Percentiles rank a stretch among this genome's conserved stretches.
These are phyloP conservation scores for Diplodia sapinea DNA, from an alignment of 2,329 filamentous ascomycete genomes.

Conservation along the genomic window DNA sequence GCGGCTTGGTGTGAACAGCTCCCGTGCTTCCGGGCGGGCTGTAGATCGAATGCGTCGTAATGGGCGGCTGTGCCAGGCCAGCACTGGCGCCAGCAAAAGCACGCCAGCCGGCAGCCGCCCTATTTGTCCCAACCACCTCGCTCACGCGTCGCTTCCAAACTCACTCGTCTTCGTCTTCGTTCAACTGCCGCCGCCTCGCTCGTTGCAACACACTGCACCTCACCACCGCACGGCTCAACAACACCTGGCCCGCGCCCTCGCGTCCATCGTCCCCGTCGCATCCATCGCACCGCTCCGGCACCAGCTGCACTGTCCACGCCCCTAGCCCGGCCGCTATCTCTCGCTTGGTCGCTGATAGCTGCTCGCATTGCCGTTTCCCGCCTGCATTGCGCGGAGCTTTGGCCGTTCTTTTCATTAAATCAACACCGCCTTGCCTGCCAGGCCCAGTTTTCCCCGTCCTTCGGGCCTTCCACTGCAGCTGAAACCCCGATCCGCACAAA, in stretches of 20 bases:
- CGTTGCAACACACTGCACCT: conserved; percentile 5
- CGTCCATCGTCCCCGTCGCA: background rate
- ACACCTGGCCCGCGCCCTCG: conserved; percentile 4
- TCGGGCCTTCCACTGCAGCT: conserved; percentile 26
- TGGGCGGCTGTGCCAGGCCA: conserved; percentile 13
- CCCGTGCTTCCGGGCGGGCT: conserved; percentile 19
- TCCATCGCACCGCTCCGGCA: conserved; percentile 10
- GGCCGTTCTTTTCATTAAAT: conserved; percentile 25
- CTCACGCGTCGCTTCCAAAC: background rate
- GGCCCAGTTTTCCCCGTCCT: conserved; percentile 25
- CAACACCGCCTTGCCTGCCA: conserved; percentile 9
- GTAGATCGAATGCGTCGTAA: conserved; percentile 11
- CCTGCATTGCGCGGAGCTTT: conserved; percentile 24
- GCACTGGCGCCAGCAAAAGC: conserved; percentile 6
- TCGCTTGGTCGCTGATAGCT: conserved; percentile 27
- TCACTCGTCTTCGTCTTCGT: background rate
- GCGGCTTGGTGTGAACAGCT: conserved; percentile 5
- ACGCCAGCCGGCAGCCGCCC: conserved; percentile 24
- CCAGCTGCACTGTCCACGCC: conserved; percentile 27
- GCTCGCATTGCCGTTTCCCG: conserved; percentile 22
- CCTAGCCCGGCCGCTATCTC: conserved; percentile 27
- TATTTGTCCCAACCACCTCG: conserved; percentile 28
- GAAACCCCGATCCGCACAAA: conserved; percentile 22
- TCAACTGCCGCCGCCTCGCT: background rate
- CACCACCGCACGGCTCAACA: background rate